These are phyloP conservation scores for Moricandia moricandioides DNA, from an alignment of 345 rosid genomes.

Conservation along the genomic window DNA sequence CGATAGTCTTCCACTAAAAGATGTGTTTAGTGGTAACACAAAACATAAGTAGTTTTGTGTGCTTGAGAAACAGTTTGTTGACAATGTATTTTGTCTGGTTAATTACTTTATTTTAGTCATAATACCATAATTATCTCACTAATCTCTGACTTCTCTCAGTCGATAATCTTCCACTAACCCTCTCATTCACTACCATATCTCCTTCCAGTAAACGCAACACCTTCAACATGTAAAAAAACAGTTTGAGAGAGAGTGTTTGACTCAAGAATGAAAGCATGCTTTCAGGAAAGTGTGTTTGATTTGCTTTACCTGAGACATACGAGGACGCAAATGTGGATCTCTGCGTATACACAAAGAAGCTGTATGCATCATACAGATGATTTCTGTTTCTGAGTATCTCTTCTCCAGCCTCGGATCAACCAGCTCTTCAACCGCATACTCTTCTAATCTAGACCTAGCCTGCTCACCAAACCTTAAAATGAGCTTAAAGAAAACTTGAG, in stretches of 20 bases:
- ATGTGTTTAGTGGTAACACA: not conserved
- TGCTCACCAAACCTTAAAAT: slow-evolving; percentile 23
- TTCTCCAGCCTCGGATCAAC: slow-evolving; percentile 66
- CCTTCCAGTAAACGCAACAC: slow-evolving; percentile 93
- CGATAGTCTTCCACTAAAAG: too few species aligned
- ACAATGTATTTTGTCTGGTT: not conserved
- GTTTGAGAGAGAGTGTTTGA: not conserved
- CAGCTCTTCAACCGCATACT: slow-evolving; percentile 64
- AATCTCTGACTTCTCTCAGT: slow-evolving; percentile 36
- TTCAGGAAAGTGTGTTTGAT: slow-evolving; percentile 1
- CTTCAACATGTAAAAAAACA: slow-evolving; percentile 34
- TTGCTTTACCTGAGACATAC: slow-evolving; percentile 85
- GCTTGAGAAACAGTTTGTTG: not conserved
- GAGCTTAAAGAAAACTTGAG: not conserved
- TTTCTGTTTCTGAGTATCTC: slow-evolving; percentile 61
- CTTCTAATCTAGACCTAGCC: slow-evolving; percentile 91
- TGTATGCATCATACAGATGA: slow-evolving; percentile 85
- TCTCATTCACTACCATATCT: slow-evolving; percentile 55
- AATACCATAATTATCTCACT: not conserved
- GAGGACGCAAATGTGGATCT: slow-evolving; percentile 87
- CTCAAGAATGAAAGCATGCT: not conserved
- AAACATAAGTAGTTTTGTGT: not conserved
- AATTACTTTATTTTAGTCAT: not conserved
- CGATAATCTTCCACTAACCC: slow-evolving; percentile 50
- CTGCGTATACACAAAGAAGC: slow-evolving; percentile 83